These are phyloP conservation scores for Periconia sp. DNA, from an alignment of 2,329 filamentous ascomycete genomes.

Conservation along the genomic window DNA sequence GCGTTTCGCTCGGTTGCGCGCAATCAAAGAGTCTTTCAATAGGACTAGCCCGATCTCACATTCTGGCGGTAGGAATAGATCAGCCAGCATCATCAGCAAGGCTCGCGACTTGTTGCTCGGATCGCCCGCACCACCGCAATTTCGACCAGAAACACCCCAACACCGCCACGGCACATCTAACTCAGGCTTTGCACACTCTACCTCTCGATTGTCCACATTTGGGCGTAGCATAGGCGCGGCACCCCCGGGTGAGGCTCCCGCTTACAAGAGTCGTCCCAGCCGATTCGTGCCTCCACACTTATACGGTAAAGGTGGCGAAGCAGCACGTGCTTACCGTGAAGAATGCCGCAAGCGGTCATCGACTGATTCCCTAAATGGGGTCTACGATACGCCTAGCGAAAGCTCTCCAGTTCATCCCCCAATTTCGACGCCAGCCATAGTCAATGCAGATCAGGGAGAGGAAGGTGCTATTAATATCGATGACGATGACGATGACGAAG, in stretches of 20 bases:
- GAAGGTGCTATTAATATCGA: slow-evolving; percentile 14
- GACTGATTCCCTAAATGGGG: slow-evolving; percentile 17
- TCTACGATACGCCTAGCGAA: slow-evolving; percentile 25
- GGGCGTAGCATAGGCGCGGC: slow-evolving; percentile 16
- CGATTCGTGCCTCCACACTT: slow-evolving; percentile 40
- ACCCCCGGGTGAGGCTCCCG: slow-evolving; percentile 18
- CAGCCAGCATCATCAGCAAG: slow-evolving; percentile 18
- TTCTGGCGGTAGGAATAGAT: slow-evolving; percentile 13
- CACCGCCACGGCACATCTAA: slow-evolving; percentile 32
- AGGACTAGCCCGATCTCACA: not conserved
- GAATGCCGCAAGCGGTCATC: slow-evolving; percentile 14
- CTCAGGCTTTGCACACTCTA: slow-evolving; percentile 15
- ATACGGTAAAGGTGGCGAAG: slow-evolving; percentile 37
- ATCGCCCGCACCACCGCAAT: slow-evolving; percentile 7
- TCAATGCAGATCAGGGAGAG: slow-evolving; percentile 8
- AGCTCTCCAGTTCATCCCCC: slow-evolving; percentile 21
- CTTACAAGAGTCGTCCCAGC: slow-evolving; percentile 33
- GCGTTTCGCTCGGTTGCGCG: slow-evolving; percentile 24
- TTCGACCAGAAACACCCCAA: slow-evolving; percentile 16
- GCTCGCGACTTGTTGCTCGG: slow-evolving; percentile 16
- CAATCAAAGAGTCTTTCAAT: slow-evolving; percentile 16
- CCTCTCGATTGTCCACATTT: slow-evolving; percentile 11
- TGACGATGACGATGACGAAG: slow-evolving; percentile 17
- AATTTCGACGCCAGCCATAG: slow-evolving; percentile 4
- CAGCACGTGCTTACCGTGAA: slow-evolving; percentile 28